Percentiles rank a stretch among this genome's conserved stretches.
phyloP scores from a whole-genome alignment of 352 stramenopile genomes.

The Phytophthora uliginosa region DNA sequence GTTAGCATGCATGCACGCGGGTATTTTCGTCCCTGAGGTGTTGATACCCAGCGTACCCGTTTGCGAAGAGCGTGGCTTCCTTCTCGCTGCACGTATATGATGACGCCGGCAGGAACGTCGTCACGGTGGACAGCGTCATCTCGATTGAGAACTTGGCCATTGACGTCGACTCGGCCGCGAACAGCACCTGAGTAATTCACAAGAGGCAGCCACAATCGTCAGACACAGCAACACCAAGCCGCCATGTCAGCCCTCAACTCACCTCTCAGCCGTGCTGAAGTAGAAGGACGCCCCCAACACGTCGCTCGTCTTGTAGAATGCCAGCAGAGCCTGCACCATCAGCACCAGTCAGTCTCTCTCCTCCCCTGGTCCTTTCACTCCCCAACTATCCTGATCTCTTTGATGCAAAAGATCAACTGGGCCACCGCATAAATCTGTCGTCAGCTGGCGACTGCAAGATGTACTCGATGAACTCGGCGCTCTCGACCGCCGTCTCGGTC shows the following conservation, averaged over 20 bases:
- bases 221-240: too few species aligned
- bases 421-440: constrained; percentile 11
- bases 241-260: neutral
- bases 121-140: too few species aligned
- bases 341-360: neutral
- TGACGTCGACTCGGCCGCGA: too few species aligned
- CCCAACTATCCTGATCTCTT: constrained; percentile 71
- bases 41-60: constrained; percentile 6
- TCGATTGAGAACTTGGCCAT: too few species aligned
- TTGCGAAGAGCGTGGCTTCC: neutral
- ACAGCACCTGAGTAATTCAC: too few species aligned
- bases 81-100: too few species aligned
- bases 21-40: too few species aligned
- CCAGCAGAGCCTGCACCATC: constrained; percentile 48
- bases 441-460: constrained; percentile 31
- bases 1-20: neutral
- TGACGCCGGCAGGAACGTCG: too few species aligned
- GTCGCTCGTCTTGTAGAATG: constrained; percentile 81
- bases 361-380: neutral
- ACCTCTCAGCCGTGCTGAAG: constrained; percentile 79
- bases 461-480: constrained; percentile 82
- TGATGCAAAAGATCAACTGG: constrained; percentile 87
- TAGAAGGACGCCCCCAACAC: constrained; percentile 74
- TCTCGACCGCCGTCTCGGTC: constrained; percentile 87
- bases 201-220: too few species aligned